Base-by-base conservation (phyloP, 2,329 filamentous ascomycete species). In the Myriosclerotinia curreyana region DNA sequence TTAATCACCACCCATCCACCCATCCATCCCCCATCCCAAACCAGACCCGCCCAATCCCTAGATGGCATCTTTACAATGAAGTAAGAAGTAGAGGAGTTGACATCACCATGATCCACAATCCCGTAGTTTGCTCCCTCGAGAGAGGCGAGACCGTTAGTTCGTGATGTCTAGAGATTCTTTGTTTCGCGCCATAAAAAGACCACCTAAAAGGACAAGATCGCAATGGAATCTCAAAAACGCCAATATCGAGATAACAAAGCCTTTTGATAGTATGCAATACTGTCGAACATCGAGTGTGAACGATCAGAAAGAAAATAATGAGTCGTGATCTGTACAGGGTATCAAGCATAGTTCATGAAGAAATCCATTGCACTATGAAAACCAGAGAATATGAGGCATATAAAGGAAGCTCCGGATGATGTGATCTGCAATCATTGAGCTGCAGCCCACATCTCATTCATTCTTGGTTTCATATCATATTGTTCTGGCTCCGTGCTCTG, bases 401-500 rank as follows among this genome's bases (percentile, higher is more conserved):
- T 20, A 36, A 12, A 49, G 54, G 8, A 48, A 49, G 38, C 51
- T 55, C 14, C n/a, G 15, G 38, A 54, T 31, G 52, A 36, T 64
- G 4, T 44, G 54, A 36, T 22, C n/a, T 42, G 17, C 15, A 14
- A 11, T 74, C 77, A 81, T 72, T 82, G 81, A 50, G 78, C 77
- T 49, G 74, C 74, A 40, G 80, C 77, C 83, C 82, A 85, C 72
- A 84, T 77, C 71, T 84, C 82, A 65, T 76, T 78, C 69, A 80
- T 78, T 66, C 82, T 80, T 64, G 84, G 80, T 75, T 86, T 88
- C 67, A 84, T 79, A 52, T 88, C 85, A 70, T 88, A 89, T 64
- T 83, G 80, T 62, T 86, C 81, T 8, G 88, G 86, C 74, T 95
- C 89, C 3, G 90, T 85, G 80, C 90, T 92, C 70, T 89, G 88